Percentiles rank a stretch among this genome's conserved stretches.
phyloP scores from a whole-genome alignment of 2,329 filamentous ascomycete species.

The Aspergillus sp. region DNA sequence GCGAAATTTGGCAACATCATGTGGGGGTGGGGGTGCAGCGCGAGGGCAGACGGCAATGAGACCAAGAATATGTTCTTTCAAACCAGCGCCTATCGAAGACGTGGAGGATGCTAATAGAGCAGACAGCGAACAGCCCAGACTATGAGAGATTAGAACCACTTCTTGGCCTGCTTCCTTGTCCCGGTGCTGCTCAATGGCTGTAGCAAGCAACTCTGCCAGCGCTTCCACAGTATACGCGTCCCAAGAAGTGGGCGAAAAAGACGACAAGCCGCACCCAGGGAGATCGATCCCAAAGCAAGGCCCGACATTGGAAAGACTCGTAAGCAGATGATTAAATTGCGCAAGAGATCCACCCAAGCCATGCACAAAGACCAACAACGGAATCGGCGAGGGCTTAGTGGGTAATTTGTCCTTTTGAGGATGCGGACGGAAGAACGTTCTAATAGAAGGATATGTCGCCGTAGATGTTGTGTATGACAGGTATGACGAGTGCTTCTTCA shows the following conservation, averaged over 20 bases:
- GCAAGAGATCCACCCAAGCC: constrained; percentile 89
- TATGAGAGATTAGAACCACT: constrained; percentile 82
- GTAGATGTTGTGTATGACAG: constrained; percentile 71
- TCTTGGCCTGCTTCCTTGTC: constrained; percentile 67
- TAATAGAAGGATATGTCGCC: constrained; percentile 71
- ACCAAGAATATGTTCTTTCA: constrained; percentile 70
- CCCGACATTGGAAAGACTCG: constrained; percentile 77
- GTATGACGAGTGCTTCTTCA: constrained; percentile 73
- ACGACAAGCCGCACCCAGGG: constrained; percentile 83
- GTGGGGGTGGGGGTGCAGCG: constrained; percentile 62
- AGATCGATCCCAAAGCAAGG: constrained; percentile 87
- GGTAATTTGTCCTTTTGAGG: constrained; percentile 81
- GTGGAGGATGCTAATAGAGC: constrained; percentile 68
- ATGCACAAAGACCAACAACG: constrained; percentile 87
- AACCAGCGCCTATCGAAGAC: constrained; percentile 53
- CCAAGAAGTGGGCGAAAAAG: constrained; percentile 70
- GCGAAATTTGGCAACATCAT: constrained; percentile 55
- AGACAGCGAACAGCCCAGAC: constrained; percentile 81
- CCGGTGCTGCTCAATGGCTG: constrained; percentile 72
- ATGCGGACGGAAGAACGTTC: constrained; percentile 82
- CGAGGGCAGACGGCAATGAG: constrained; percentile 81
- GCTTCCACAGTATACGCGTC: constrained; percentile 77
- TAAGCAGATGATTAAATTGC: constrained; percentile 81
- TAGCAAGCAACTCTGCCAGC: constrained; percentile 72
- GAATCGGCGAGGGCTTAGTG: constrained; percentile 69